Evolutionary conservation across 2,329 filamentous ascomycete species (phyloP).

Genomic region (Lecanicillium sp.): DNA sequence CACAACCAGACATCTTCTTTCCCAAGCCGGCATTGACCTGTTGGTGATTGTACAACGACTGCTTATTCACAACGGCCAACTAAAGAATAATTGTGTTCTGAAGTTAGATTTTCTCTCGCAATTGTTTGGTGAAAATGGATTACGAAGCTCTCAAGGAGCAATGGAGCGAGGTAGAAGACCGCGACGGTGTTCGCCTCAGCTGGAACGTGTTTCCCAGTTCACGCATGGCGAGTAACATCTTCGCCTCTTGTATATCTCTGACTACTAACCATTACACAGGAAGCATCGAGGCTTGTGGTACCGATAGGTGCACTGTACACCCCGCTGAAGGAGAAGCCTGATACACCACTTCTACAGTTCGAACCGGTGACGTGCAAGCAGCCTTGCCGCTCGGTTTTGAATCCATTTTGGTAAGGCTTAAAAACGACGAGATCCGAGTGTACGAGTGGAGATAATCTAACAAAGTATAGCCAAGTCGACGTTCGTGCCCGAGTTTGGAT

Average conservation of each 20-base stretch:
- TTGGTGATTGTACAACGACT: no score
- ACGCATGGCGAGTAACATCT: constrained; percentile 64
- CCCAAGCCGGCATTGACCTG: no score
- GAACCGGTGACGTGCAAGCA: constrained; percentile 95
- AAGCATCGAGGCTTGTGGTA: constrained; percentile 89
- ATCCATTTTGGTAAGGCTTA: constrained; percentile 77
- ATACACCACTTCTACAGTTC: constrained; percentile 84
- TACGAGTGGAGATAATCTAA: background rate
- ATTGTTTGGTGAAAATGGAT: constrained; percentile 53
- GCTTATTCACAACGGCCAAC: no score
- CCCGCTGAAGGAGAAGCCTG: constrained; percentile 86
- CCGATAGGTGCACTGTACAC: constrained; percentile 96
- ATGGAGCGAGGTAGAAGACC: constrained; percentile 94
- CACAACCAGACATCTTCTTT: no score
- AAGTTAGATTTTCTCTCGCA: no score
- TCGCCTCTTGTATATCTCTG: background rate
- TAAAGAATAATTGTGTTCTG: no score
- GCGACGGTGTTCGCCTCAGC: constrained; percentile 89
- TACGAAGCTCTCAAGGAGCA: constrained; percentile 90
- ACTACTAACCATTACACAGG: constrained; percentile 38
- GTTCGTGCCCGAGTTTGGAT: constrained; percentile 80
- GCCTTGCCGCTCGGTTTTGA: constrained; percentile 90
- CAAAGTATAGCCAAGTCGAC: constrained; percentile 60
- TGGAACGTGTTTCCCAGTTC: constrained; percentile 99
- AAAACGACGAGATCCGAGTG: constrained; percentile 15